These are phyloP conservation scores for Phlegmacium glaucopus DNA, from an alignment of 768 basidiomycete genomes.

Conservation along the genomic window DNA sequence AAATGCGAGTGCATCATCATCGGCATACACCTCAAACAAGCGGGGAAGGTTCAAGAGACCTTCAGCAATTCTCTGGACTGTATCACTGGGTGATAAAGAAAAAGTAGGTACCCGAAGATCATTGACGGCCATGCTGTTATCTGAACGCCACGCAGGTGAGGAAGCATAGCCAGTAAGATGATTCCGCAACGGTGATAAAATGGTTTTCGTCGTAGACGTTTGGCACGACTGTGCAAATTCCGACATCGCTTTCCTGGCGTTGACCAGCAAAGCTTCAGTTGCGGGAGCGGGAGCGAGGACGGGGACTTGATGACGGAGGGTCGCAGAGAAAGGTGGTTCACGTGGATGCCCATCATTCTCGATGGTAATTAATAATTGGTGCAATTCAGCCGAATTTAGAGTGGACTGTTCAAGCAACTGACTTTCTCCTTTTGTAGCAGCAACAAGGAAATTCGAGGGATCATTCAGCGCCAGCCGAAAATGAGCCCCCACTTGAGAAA, in stretches of 20 bases:
- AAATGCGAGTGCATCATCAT: slow-evolving; percentile 87
- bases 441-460: slow-evolving; percentile 50
- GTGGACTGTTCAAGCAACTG: slow-evolving; percentile 79
- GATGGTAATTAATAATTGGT: slow-evolving; percentile 51
- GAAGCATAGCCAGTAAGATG: slow-evolving; percentile 72
- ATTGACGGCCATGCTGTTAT: slow-evolving; percentile 46
- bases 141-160: slow-evolving; percentile 63
- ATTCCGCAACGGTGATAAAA: slow-evolving; percentile 76
- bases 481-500: slow-evolving; percentile 56
- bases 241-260: slow-evolving; percentile 52
- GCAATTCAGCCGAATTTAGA: slow-evolving; percentile 79
- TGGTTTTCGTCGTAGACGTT: slow-evolving; percentile 71
- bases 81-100: slow-evolving; percentile 87
- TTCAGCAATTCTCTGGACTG: slow-evolving; percentile 85
- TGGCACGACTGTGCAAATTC: slow-evolving; percentile 75
- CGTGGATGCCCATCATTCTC: slow-evolving; percentile 36
- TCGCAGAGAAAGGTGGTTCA: slow-evolving; percentile 28
- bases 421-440: slow-evolving; percentile 63
- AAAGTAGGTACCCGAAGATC: slow-evolving; percentile 84
- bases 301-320: slow-evolving; percentile 25
- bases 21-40: slow-evolving; percentile 91
- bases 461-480: slow-evolving; percentile 58
- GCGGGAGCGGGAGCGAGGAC: slow-evolving; percentile 18
- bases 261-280: slow-evolving; percentile 45
- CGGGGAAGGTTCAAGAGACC: slow-evolving; percentile 92